Evolutionary conservation across 1,284 basidiomycete species (phyloP).

Genomic region (Trichosporon sp.): DNA sequence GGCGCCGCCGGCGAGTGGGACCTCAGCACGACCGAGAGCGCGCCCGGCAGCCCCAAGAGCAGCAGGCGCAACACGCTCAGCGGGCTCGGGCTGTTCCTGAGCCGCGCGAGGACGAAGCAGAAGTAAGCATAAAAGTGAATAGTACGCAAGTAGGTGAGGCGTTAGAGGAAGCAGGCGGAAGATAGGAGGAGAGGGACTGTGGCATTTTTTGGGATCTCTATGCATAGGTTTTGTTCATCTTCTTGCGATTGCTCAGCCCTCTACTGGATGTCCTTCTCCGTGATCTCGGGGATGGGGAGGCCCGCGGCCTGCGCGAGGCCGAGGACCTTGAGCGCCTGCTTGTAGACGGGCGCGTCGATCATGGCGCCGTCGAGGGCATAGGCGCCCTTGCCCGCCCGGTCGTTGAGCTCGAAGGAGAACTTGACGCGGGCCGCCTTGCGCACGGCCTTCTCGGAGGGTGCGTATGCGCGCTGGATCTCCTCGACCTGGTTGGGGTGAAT

Average conservation of each 20-base stretch:
- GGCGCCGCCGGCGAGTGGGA: neutral
- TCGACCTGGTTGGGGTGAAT: slow-evolving; percentile 86
- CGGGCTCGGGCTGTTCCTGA: neutral
- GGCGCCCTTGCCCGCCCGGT: slow-evolving; percentile 55
- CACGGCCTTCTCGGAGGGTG: slow-evolving; percentile 72
- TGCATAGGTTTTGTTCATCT: neutral
- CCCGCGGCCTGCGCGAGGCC: slow-evolving; percentile 62
- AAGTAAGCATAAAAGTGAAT: neutral
- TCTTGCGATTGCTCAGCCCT: too few species aligned
- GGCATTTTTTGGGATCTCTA: neutral
- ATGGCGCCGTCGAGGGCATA: slow-evolving; percentile 66
- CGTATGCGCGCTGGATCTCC: slow-evolving; percentile 71
- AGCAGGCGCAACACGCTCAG: neutral
- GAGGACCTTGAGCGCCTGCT: slow-evolving; percentile 64
- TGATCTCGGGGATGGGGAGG: slow-evolving; percentile 56
- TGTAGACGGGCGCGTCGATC: slow-evolving; percentile 91
- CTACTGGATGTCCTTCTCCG: slow-evolving; percentile 20
- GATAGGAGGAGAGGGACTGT: neutral
- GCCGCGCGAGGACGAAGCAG: neutral
- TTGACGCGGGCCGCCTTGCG: slow-evolving; percentile 66
- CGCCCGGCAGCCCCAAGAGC: neutral
- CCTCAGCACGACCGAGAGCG: neutral
- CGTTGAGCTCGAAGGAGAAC: slow-evolving; percentile 41
- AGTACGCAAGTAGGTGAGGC: neutral
- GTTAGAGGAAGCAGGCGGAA: neutral